A percentile compares a stretch with the other conserved stretches of the same genome.
phyloP scores from a whole-genome alignment of 2,329 filamentous ascomycete genomes.

The Albophoma yamanashiensis region DNA sequence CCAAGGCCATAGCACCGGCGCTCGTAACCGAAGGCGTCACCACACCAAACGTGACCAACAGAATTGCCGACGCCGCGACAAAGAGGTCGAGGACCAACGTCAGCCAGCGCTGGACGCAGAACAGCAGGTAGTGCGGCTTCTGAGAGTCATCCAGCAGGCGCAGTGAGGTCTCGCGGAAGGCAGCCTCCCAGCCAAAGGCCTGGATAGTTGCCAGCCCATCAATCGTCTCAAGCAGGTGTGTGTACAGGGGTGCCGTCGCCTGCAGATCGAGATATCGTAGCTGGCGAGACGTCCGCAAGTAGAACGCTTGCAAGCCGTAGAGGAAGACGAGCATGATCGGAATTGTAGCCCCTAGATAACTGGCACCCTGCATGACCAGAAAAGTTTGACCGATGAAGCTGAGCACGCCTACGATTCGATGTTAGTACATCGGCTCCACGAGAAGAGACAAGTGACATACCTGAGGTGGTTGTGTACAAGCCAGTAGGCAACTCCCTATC shows the following conservation, averaged over 20 bases:
- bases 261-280: slow-evolving; percentile 25
- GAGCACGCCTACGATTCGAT: not conserved
- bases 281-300: slow-evolving; percentile 25
- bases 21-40: slow-evolving; percentile 5
- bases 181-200: slow-evolving; percentile 35
- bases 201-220: slow-evolving; percentile 36
- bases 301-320: slow-evolving; percentile 12
- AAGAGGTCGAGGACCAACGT: slow-evolving; percentile 35
- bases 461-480: not conserved
- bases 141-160: slow-evolving; percentile 35
- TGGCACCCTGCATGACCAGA: slow-evolving; percentile 12
- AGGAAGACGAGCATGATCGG: slow-evolving; percentile 20
- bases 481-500: not conserved
- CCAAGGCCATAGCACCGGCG: slow-evolving; percentile 10
- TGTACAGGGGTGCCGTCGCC: slow-evolving; percentile 22
- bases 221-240: slow-evolving; percentile 30
- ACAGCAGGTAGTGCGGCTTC: slow-evolving; percentile 38
- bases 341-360: slow-evolving; percentile 29
- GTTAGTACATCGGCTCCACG: not conserved
- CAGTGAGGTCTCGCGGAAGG: slow-evolving; percentile 26
- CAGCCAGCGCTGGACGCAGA: slow-evolving; percentile 40
- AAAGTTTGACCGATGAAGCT: not conserved
- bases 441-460: not conserved
- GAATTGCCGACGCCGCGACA: slow-evolving; percentile 9
- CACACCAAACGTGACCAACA: slow-evolving; percentile 25